Evolutionary conservation across 768 basidiomycete species (phyloP).

Genomic region (Tulasnella sp.): DNA sequence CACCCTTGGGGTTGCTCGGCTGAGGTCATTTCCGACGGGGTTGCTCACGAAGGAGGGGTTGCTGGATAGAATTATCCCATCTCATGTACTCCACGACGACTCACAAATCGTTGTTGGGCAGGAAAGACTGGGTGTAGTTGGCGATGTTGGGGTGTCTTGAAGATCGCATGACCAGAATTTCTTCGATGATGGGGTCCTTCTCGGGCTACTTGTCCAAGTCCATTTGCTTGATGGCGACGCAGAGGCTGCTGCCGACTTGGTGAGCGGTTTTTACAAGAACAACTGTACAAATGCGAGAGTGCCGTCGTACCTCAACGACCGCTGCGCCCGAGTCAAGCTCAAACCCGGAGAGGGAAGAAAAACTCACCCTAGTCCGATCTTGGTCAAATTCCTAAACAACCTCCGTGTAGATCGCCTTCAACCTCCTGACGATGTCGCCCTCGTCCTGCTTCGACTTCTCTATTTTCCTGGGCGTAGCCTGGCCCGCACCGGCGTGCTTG

Average conservation of each 20-base stretch:
- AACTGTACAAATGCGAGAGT: constrained; percentile 48
- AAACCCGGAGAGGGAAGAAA: too few relatives aligned
- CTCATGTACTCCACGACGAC: constrained; percentile 99
- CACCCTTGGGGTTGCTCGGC: too few relatives aligned
- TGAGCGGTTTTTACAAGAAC: constrained; percentile 93
- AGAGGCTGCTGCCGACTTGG: constrained; percentile 85
- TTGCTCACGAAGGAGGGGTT: too few relatives aligned
- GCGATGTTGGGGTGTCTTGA: too few relatives aligned
- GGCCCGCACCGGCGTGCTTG: constrained; percentile 33
- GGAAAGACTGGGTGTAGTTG: too few relatives aligned
- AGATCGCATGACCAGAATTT: too few relatives aligned
- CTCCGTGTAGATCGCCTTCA: constrained; percentile 94
- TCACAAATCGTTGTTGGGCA: too few relatives aligned
- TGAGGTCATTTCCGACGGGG: too few relatives aligned
- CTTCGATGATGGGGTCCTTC: constrained; percentile 99
- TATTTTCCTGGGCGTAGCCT: constrained; percentile 50
- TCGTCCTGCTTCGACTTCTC: constrained; percentile 76
- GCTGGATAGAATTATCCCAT: too few relatives aligned
- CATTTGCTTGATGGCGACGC: constrained; percentile 99
- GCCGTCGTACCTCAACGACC: too few relatives aligned
- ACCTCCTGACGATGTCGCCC: constrained; percentile 77
- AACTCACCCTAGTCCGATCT: constrained; percentile 95
- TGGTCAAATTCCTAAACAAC: constrained; percentile 86
- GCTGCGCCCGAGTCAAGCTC: too few relatives aligned
- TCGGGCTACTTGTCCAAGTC: constrained; percentile 99